Base-by-base conservation (phyloP, 495 filamentous ascomycete species). In the Aspergillus bertholletiae region DNA sequence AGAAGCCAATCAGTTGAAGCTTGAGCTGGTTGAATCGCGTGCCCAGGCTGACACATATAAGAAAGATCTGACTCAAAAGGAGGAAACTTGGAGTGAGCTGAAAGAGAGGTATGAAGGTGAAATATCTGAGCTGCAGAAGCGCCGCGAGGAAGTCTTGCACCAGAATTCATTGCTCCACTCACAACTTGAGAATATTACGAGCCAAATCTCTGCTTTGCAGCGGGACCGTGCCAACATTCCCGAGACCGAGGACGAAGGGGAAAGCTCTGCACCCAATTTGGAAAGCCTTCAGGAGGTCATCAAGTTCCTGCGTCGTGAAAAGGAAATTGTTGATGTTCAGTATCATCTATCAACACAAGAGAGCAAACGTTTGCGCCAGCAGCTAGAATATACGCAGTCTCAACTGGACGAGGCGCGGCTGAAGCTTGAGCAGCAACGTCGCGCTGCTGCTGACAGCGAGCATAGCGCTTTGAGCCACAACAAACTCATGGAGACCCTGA, bases 271-370 rank as follows among this genome's bases (percentile, higher is more conserved):
- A 15, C 72, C 78, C 0, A 83, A 81, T 34, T 66, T 85, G 17
- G 88, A 90, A 53, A 87, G 88, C 54, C 81, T 96, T 23, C 87
- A 92, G 52, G 91, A 96, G 62, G 80, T 97, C 35, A 92, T 95
- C 70, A 85, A 82, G 46, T 97, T 90, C 70, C 74, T 97, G 49
- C 85, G 95, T n/a, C 84, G 89, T 41, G 95, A 97, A 73, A 97
- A 97, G 73, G 92, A 97, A 62, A 97, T 99, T 60, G 84, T 97
- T 3, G 92, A 97, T 54, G 90, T 96, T 7, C 92, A 97, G 63
- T 90, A 89, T 55, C 90, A 97, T 57, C 79, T 96, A 28, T 89
- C 90, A 45, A 74, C 86, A 0, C 88, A 96, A 63, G 94, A 97
- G 64, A 77, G 81, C 49, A 95, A 91, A 68, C 82, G 95, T 24